Evolutionary conservation across 768 basidiomycete genomes (phyloP), one percentile per base, ranked within the genome.

Genomic region (Russula vinacea): DNA sequence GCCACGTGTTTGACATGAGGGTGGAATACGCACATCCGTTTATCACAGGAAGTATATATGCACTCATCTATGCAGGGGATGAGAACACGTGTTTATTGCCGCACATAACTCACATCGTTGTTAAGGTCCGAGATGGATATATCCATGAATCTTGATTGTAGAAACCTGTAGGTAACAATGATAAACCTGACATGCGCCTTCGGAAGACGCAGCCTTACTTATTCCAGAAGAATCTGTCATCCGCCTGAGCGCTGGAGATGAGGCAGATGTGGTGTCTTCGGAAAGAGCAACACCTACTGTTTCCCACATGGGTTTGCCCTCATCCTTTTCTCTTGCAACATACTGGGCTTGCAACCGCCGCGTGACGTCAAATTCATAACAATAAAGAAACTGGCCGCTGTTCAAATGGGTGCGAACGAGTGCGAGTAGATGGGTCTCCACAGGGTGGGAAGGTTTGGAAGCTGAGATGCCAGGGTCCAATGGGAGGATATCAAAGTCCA

Each of bases 191-290:
- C 37, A 56, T 55, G 55, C 22, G 65, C 17, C 26, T 19, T 62
- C 17, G 16, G 29, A 29, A 55, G 5, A 29, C 56, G 19, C 6
- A 45, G 14, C 72, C 75, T 53, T 62, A 90, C 84, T 85, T 90
- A 76, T 99, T 99, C 96, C 96, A 99, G 76, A 98, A 98, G 77
- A 99, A 99, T 67, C 95, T 83, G 71, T 97, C 94, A 68, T 99
- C 97, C 44, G 88, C 89, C 88, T 95, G 70, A 26, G 44, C 16
- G 26, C 39, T 7, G 14, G 56, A 22, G 40, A 13, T 65, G 17
- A 65, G 62, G 32, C 54, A 39, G 32, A 35, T 33, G 45, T 40
- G 9, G 22, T 40, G 47, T 60, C 42, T 16, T 54, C 56, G 56
- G 26, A 51, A 55, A 40, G 45, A 51, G 37, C n/a, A 50, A 16